phyloP scores from a whole-genome alignment of 371 early-diverging fungal genomes.

The Amoeboaphelidium occidentale region DNA sequence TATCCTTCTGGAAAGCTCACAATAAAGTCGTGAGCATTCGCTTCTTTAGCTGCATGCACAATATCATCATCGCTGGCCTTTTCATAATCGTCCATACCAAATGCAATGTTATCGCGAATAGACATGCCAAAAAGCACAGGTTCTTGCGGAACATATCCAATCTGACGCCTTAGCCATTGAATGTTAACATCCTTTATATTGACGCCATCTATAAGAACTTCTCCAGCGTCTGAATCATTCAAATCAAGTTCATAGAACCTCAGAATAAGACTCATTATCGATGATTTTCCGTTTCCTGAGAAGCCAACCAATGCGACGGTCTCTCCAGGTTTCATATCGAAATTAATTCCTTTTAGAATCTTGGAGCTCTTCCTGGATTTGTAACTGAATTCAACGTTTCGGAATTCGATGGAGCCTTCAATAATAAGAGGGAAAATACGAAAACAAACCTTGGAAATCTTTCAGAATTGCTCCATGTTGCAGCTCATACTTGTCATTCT shows the following conservation, averaged over 20 bases:
- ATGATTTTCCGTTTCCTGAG: conserved; percentile 67
- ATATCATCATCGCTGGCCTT: conserved; percentile 18
- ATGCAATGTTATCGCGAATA: conserved; percentile 52
- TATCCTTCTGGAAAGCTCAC: conserved; percentile 35
- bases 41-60: conserved; percentile 26
- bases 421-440: too few relatives aligned
- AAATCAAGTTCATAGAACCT: too few relatives aligned
- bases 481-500: too few relatives aligned
- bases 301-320: conserved; percentile 70
- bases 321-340: conserved; percentile 42
- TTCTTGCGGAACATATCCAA: conserved; percentile 53
- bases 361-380: conserved; percentile 49
- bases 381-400: conserved; percentile 44
- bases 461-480: too few relatives aligned
- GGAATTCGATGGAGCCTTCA: conserved; percentile 27
- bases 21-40: conserved; percentile 60
- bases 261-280: conserved; percentile 56
- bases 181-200: not conserved
- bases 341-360: conserved; percentile 47
- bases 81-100: conserved; percentile 12
- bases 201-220: not conserved
- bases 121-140: conserved; percentile 51
- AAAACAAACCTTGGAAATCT: too few relatives aligned
- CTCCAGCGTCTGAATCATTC: not conserved
- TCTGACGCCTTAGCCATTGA: not conserved